Evolutionary conservation across 78 protist genomes (phyloP).

Genomic region (Dictyostelium intermedium): DNA sequence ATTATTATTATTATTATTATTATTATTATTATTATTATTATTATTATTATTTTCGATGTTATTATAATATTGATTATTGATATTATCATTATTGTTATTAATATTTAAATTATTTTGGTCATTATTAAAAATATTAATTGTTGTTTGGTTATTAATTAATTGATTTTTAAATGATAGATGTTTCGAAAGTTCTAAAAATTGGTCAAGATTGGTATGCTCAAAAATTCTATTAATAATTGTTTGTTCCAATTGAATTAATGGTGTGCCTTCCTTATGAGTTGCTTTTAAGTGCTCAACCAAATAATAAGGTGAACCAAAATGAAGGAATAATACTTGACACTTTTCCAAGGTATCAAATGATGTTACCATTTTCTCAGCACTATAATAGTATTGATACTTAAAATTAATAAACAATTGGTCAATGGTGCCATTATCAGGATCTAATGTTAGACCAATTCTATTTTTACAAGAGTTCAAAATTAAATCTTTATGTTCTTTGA

Average conservation of each 20-base stretch:
- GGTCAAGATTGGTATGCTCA: background rate
- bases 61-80: background rate
- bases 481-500: background rate
- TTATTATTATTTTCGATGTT: background rate
- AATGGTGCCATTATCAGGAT: background rate
- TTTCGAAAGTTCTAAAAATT: slow-evolving; percentile 3
- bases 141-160: background rate
- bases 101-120: background rate
- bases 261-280: background rate
- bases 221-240: background rate
- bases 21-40: background rate
- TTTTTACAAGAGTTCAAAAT: background rate
- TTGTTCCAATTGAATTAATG: background rate
- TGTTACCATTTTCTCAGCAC: background rate
- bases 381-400: background rate
- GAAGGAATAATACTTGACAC: background rate
- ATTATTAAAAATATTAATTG: background rate
- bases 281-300: background rate
- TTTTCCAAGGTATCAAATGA: background rate
- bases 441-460: background rate
- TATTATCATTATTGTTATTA: background rate
- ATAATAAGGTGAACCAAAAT: background rate
- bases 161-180: background rate
- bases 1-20: background rate
- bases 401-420: background rate